Base-by-base conservation (phyloP, 2,329 filamentous ascomycete species). In the Calonectria montana region DNA sequence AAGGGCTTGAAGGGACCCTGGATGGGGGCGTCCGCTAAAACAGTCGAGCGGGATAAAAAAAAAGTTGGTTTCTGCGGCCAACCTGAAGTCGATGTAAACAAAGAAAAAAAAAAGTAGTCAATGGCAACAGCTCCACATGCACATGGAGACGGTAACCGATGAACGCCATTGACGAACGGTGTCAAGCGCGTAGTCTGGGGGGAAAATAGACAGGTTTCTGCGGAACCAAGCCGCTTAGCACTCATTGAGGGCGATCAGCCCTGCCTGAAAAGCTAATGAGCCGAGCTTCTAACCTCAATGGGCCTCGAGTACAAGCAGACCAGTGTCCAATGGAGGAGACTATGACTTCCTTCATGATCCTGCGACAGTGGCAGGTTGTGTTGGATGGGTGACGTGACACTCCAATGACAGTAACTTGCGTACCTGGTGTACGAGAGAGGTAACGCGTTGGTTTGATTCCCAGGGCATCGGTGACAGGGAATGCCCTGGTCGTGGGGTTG, bases 271-370 rank as follows among this genome's bases (percentile, higher is more conserved):
- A 73, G 62, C 47, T 73, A 63, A 76, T 72, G 65, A 71, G 68
- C 48, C 59, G 50, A 71, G 75, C 74, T 67, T 63, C 55, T 69
- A 78, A 76, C 76, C 50, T 71, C 73, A 37, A 71, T 73, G 31
- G 53, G 53, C 21, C 39, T 59, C 53, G 35, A 59, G 31, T 15
- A 21, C 53, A 57, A 57, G 31, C 21, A 39, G 21, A 15, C 53
- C 3, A 35, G n/a, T 23, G 53, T 57, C 31, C n/a, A 31, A 39
- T 57, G 53, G 29, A 67, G 65, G 65, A 50, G 41, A 27, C 43
- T 65, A 67, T 62, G 61, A 69, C 71, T 75, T 29, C 18, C 43
- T 62, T 31, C 57, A 63, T 63, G 57, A 37, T 67, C 48, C 57
- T 63, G 35, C 47, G 37, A 55, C 66, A 69, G 15, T 55, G 47